Conservation (phyloP, 768 basidiomycete species). For the Inosperma sp. region DNA sequence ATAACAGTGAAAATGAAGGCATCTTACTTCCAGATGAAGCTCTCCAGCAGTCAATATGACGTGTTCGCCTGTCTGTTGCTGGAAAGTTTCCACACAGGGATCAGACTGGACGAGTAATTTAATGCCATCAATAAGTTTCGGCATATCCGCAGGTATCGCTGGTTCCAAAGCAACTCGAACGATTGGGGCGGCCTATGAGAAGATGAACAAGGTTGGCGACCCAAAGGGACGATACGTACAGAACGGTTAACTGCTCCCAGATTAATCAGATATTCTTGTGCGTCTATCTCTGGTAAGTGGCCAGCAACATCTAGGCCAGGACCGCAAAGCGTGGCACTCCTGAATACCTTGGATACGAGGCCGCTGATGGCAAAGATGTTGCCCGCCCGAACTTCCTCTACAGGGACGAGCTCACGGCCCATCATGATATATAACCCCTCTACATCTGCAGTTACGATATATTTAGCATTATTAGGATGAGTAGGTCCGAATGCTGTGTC, state of each 20-base stretch:
- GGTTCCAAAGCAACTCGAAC: conserved; percentile 95
- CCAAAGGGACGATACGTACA: conserved; percentile 38
- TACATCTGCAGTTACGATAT: conserved; percentile 57
- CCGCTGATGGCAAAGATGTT: conserved; percentile 94
- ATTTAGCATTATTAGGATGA: conserved; percentile 64
- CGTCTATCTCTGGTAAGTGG: conserved; percentile 27
- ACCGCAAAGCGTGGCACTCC: conserved; percentile 86
- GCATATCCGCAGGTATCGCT: conserved; percentile 75
- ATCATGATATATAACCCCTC: conserved; percentile 92
- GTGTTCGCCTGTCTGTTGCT: conserved; percentile 95
- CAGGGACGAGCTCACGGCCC: conserved; percentile 89
- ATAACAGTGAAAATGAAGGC: not conserved
- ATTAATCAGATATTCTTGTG: conserved; percentile 63
- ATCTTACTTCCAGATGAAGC: conserved; percentile 82
- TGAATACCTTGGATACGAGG: conserved; percentile 82
- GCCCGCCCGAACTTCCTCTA: conserved; percentile 80
- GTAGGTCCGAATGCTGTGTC: conserved; percentile 53
- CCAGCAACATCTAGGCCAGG: conserved; percentile 44
- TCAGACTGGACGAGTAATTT: conserved; percentile 91
- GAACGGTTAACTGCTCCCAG: conserved; percentile 65
- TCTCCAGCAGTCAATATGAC: conserved; percentile 96
- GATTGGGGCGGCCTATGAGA: conserved; percentile 71
- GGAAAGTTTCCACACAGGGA: conserved; percentile 95
- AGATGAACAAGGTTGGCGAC: not conserved
- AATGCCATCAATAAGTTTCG: conserved; percentile 80